Conservation (phyloP, 768 basidiomycete genomes). For the Tubosaeta brunneosetosa region DNA sequence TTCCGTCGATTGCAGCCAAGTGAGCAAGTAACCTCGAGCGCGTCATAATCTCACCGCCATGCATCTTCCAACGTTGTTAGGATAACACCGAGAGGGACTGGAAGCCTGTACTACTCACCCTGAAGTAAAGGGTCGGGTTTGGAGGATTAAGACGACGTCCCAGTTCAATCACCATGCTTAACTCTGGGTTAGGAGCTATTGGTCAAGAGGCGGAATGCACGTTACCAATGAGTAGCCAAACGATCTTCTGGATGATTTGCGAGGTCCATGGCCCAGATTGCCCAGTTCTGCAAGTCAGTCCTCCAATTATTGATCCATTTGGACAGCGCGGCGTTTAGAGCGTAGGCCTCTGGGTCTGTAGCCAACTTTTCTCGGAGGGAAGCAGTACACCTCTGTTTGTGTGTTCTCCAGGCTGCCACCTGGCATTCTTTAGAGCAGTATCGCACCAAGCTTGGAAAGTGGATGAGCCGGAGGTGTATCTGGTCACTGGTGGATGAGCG, state of each 20-base stretch:
- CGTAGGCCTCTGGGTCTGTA: conserved; percentile 9
- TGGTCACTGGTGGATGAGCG: background rate
- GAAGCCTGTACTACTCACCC: conserved; percentile 5
- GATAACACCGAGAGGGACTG: background rate
- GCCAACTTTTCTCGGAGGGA: conserved; percentile 12
- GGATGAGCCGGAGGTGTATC: background rate
- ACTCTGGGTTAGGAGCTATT: background rate
- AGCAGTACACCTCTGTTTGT: conserved; percentile 18
- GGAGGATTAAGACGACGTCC: conserved; percentile 15
- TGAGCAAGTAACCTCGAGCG: conserved; percentile 14
- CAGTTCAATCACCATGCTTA: conserved; percentile 21
- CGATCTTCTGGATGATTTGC: conserved; percentile 22
- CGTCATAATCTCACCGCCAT: conserved; percentile 20
- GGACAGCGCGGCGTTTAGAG: conserved; percentile 20
- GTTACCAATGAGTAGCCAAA: conserved; percentile 24
- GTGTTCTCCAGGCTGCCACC: conserved; percentile 26
- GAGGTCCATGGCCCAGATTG: conserved; percentile 23
- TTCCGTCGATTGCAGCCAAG: conserved; percentile 9
- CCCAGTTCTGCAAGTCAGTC: conserved; percentile 14
- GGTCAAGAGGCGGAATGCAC: background rate
- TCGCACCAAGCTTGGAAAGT: conserved; percentile 18
- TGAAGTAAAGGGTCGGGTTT: conserved; percentile 18
- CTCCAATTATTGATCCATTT: conserved; percentile 27
- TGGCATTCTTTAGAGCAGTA: conserved; percentile 30
- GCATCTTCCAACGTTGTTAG: conserved; percentile 18